Percentiles rank a stretch among this genome's conserved stretches.
phyloP scores from a whole-genome alignment of 768 basidiomycete species.

The Suillus discolor region DNA sequence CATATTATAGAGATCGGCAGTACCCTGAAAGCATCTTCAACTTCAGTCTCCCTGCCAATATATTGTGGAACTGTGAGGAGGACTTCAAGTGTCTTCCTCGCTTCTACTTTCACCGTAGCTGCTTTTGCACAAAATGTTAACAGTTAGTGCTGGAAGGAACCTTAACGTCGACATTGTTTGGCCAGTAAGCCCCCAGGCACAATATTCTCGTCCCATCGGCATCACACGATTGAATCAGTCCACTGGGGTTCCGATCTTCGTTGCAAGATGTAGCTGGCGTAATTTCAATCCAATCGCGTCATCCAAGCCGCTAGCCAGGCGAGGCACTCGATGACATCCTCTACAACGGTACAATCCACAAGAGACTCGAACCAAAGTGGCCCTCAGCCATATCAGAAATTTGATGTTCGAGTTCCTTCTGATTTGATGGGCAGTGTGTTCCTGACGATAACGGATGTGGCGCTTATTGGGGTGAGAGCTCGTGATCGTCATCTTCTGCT shows the following conservation, averaged over 20 bases:
- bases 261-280: conserved; percentile 11
- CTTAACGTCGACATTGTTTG: conserved; percentile 39
- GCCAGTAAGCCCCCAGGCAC: conserved; percentile 34
- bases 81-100: neutral
- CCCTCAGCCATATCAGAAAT: neutral
- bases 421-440: neutral
- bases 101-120: neutral
- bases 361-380: neutral
- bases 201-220: neutral
- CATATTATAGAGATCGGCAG: neutral
- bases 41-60: neutral
- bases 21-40: neutral
- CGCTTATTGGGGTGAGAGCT: conserved; percentile 9
- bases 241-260: neutral
- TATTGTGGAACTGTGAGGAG: neutral
- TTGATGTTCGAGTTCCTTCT: conserved; percentile 8
- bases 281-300: conserved; percentile 6
- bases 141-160: conserved; percentile 34
- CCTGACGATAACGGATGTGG: conserved; percentile 7
- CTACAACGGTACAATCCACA: conserved; percentile 11
- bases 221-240: neutral
- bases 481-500: neutral
- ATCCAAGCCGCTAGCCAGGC: neutral
- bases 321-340: conserved; percentile 15
- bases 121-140: conserved; percentile 41